Base-by-base conservation (phyloP, 179 eudicot genomes). In the Nepenthes alata region DNA sequence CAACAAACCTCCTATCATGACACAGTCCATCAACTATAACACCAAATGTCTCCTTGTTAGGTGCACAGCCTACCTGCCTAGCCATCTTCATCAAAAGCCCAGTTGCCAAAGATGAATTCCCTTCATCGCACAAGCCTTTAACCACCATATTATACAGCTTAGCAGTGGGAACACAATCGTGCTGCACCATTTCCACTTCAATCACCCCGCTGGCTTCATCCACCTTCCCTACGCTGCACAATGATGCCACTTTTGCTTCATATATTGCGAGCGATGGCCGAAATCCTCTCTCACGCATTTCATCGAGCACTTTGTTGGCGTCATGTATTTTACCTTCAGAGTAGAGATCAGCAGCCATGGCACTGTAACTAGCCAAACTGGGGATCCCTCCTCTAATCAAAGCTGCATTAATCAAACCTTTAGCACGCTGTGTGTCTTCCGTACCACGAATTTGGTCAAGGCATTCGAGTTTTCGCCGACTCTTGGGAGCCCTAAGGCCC, bases 401-500 rank as follows among this genome's bases (percentile, higher is more conserved):
- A 72, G 95, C 82, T 70, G 81, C 85, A 57, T 78, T 72, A 12
- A 89, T 77, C 66, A 85, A 75, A 58, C 45, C 60, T 71, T 91
- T 89, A 4, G 76, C 81, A 3, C 13, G 51, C 63, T 74, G 70
- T 47, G 53, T 11, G 65, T 79, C 88, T 38, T 53, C 78, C 58
- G 56, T 67, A 49, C 69, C 64, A 55, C 71, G 67, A 13, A 77
- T 73, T 38, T 70, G 68, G 61, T 69, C 64, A 54, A 89, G 75
- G 70, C 80, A 80, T 50, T 75, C 58, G 47, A 75, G 75, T 34
- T 15, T 78, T 58, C 66, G 59, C 14, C 72, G 63, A 60, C 74
- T 70, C 72, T 80, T 86, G 38, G 89, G 85, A 58, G 95, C 81
- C 75, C 66, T 77, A 0, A 89, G 85, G 37, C 98, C 96, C 74